Conservation (phyloP, 2,329 filamentous ascomycete species). For the Cladosporium sp. region DNA sequence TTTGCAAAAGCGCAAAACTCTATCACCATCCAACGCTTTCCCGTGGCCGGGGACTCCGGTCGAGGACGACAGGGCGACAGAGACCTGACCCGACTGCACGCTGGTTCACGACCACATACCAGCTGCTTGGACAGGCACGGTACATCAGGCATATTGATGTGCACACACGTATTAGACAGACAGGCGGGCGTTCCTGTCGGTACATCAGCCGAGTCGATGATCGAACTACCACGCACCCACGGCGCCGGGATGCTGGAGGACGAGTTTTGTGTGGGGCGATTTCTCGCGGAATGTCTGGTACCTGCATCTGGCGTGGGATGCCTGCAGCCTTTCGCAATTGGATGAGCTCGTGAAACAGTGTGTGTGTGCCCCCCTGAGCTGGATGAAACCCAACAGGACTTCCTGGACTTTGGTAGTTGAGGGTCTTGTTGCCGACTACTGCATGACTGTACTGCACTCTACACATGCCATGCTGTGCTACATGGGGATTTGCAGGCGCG, state of each 20-base stretch:
- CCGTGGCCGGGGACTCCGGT: neutral
- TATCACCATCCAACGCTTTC: too few species aligned
- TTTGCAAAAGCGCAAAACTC: neutral
- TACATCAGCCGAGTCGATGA: constrained; percentile 10
- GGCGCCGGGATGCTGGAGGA: neutral
- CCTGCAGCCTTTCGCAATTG: too few species aligned
- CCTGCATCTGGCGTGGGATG: constrained; percentile 11
- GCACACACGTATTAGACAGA: too few species aligned
- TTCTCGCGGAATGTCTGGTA: constrained; percentile 1
- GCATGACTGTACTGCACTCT: neutral
- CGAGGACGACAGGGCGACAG: neutral
- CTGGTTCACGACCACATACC: neutral
- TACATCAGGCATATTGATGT: neutral
- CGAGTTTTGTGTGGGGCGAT: constrained; percentile 6
- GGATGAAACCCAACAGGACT: constrained; percentile 5
- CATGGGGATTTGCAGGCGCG: neutral
- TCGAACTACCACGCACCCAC: constrained; percentile 7
- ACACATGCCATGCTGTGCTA: neutral
- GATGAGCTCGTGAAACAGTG: constrained; percentile 2
- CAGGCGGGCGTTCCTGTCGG: neutral
- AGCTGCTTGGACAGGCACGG: neutral
- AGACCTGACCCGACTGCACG: neutral
- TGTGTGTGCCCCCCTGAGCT: constrained; percentile 3
- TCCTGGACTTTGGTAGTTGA: neutral
- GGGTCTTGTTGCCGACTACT: neutral